These are phyloP conservation scores for Schwanniomyces etchellsii DNA, from an alignment of 1,139 yeast genomes.

Conservation along the genomic window DNA sequence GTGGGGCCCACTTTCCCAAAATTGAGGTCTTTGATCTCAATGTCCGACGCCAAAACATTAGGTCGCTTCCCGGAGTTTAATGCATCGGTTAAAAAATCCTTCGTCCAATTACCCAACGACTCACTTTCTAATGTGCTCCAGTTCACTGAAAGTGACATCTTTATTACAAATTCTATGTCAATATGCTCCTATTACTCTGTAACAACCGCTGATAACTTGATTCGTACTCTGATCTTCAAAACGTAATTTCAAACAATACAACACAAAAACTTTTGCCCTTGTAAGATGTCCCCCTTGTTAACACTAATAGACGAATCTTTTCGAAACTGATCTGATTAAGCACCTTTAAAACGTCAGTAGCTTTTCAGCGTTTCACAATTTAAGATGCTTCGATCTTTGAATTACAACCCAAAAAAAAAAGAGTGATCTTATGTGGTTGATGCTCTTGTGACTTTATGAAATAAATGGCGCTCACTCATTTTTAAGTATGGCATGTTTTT, in stretches of 20 bases:
- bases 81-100: constrained; percentile 67
- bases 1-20: constrained; percentile 77
- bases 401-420: too few species aligned
- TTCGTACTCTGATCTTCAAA: constrained; percentile 1
- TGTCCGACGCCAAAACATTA: constrained; percentile 67
- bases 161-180: constrained; percentile 1
- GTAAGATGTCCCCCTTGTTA: too few species aligned
- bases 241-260: background rate
- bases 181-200: constrained; percentile 1
- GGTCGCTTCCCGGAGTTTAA: constrained; percentile 75
- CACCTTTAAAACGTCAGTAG: too few species aligned
- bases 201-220: too few species aligned
- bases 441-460: too few species aligned
- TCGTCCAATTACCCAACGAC: constrained; percentile 59
- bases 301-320: too few species aligned
- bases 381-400: too few species aligned
- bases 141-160: constrained; percentile 73
- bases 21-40: constrained; percentile 65
- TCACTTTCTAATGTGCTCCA: constrained; percentile 78
- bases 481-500: too few species aligned
- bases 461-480: too few species aligned
- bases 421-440: too few species aligned
- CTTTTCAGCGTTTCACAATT: too few species aligned
- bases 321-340: too few species aligned
- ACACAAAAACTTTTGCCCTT: background rate